Base-by-base conservation (phyloP, 1,284 basidiomycete species). In the Ustilago hordei region DNA sequence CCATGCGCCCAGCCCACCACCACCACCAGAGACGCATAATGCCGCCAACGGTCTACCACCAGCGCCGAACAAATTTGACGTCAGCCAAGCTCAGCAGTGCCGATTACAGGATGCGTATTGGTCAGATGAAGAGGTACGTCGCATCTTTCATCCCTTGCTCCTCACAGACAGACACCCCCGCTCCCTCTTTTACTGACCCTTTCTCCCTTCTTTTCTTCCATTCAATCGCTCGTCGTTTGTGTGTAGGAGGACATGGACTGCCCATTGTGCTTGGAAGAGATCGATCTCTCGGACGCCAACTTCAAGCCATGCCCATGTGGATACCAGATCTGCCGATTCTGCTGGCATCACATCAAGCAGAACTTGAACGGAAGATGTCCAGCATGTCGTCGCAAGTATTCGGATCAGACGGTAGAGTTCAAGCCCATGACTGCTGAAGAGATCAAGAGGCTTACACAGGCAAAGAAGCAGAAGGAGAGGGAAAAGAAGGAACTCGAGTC, bases 321-420 rank as follows among this genome's bases (percentile, higher is more conserved):
- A 79, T 97, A 99, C 88, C 95, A 98, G 95, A 95, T 99, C 81
- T 99, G 97, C 87, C 93, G 95, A 70, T 99, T 99, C 88, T 99
- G 97, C 87, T 99, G 95, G 92, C 94, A 98, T 88, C 95, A 98
- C 88, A 96, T 98, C 90, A 93, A 94, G 89, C 91, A 95, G 88
- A 93, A 97, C 88, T 89, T 97, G 69, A 99, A 99, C 87, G 93
- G 95, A 74, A 91, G 95, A 62, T 99, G 97, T 87, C 97, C 97
- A 45, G 97, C 97, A 39, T 99, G 97, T 88, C 90, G 97, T 84
- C 90, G 95, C 81, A 91, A 93, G 78, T 99, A 99, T 86, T 93
- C 94, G 32, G 94, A 98, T 79, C 93, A 96, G 69, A 90, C 92
- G 53, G 93, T 98, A 45, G 94, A 98, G 86, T 98, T 97, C 88